phyloP scores from a whole-genome alignment of 1,139 yeast species.

The Yamadazyma sp. region DNA sequence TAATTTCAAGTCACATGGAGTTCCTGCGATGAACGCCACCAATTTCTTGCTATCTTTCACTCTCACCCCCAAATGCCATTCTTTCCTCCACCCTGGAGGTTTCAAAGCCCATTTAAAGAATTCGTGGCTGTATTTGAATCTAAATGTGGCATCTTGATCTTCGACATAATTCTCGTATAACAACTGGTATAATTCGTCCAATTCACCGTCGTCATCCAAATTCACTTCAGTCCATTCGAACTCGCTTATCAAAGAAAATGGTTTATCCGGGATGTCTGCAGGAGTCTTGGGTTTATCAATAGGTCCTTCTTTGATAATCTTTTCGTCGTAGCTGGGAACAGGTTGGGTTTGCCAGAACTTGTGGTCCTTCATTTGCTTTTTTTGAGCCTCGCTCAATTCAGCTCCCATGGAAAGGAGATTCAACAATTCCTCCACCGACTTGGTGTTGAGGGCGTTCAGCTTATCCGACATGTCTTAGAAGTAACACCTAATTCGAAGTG shows the following conservation, averaged over 20 bases:
- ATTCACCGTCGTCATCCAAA: constrained; percentile 54
- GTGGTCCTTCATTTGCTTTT: constrained; percentile 78
- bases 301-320: constrained; percentile 74
- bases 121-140: constrained; percentile 83
- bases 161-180: constrained; percentile 91
- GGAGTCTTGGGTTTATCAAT: constrained; percentile 69
- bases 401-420: constrained; percentile 54
- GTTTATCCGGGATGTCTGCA: constrained; percentile 66
- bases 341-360: constrained; percentile 99
- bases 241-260: constrained; percentile 69
- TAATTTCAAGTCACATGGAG: constrained; percentile 72
- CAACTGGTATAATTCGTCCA: constrained; percentile 74
- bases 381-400: constrained; percentile 53
- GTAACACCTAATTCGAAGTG: neutral
- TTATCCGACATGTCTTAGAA: constrained; percentile 11
- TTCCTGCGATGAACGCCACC: constrained; percentile 90
- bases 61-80: constrained; percentile 94
- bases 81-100: constrained; percentile 88
- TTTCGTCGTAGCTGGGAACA: constrained; percentile 74
- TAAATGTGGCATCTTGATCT: constrained; percentile 86
- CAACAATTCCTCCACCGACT: constrained; percentile 51
- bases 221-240: constrained; percentile 91
- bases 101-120: constrained; percentile 92
- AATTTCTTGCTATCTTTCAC: constrained; percentile 73
- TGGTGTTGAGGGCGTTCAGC: constrained; percentile 17